phyloP scores from a whole-genome alignment of 2,329 filamentous ascomycete genomes.

The Sordariomycetes sp. region DNA sequence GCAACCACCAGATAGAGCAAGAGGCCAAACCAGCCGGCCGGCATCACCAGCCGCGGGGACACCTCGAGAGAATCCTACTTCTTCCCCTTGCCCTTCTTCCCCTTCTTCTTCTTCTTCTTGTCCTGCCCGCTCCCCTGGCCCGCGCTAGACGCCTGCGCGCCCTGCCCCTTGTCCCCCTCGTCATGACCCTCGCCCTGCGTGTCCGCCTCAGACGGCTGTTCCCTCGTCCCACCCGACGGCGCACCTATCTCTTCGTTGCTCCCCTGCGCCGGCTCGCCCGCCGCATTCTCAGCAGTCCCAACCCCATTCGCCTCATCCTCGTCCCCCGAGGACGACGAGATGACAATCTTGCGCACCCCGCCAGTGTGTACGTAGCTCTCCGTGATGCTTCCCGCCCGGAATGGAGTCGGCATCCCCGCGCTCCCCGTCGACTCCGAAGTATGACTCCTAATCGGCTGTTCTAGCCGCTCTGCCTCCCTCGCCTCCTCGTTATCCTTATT shows the following conservation, averaged over 20 bases:
- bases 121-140: not conserved
- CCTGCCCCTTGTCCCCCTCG: not conserved
- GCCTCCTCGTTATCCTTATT: not conserved
- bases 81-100: constrained; percentile 2
- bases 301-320: constrained; percentile 9
- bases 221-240: not conserved
- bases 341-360: constrained; percentile 62
- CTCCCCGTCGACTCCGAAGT: not conserved
- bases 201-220: not conserved
- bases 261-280: not conserved
- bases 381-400: constrained; percentile 51
- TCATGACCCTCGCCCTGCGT: not conserved
- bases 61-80: not conserved
- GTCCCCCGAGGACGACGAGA: constrained; percentile 25
- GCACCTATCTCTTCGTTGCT: not conserved
- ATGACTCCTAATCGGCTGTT: not conserved
- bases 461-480: not conserved
- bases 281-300: not conserved
- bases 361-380: constrained; percentile 65
- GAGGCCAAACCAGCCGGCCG: not conserved
- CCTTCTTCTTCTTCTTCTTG: constrained; percentile 1
- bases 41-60: not conserved
- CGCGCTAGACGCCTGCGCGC: not conserved
- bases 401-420: not conserved
- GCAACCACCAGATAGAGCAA: not conserved